Conservation (phyloP, 2,329 filamentous ascomycete species). For the Aspergillus nomiae region DNA sequence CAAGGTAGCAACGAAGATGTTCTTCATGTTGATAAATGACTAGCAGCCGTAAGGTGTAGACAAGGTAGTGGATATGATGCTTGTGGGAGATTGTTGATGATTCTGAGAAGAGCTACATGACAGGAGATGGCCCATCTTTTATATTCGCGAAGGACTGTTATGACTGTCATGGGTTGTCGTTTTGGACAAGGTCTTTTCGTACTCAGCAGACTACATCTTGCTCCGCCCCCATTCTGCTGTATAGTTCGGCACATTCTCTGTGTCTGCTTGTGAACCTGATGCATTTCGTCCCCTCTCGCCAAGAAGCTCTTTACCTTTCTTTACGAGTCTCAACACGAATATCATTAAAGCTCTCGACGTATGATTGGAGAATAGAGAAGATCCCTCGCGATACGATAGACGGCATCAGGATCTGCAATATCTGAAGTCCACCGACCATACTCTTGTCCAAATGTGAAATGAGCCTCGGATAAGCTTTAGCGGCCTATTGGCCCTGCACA, state of each 20-base stretch:
- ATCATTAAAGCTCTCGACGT: not conserved
- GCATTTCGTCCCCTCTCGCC: not conserved
- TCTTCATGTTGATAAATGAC: not conserved
- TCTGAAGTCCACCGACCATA: not conserved
- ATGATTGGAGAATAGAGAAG: not conserved
- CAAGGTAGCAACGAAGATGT: not conserved
- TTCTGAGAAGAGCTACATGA: not conserved
- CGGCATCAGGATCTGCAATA: not conserved
- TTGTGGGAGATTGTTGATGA: not conserved
- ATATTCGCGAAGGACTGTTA: not conserved
- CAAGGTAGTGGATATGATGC: not conserved
- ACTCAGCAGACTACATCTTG: not conserved
- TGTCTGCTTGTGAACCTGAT: not conserved
- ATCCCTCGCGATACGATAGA: not conserved
- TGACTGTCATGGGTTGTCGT: not conserved
- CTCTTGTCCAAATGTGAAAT: too few relatives aligned
- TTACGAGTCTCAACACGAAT: not conserved
- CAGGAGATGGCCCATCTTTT: not conserved
- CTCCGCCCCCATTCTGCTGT: not conserved
- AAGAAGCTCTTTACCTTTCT: not conserved
- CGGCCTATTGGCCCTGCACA: not conserved
- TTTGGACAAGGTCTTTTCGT: not conserved
- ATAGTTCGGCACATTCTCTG: not conserved
- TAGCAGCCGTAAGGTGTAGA: not conserved
- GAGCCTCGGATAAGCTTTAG: not conserved